Base-by-base conservation (phyloP, 345 rosid species). In the Salix brachista region DNA sequence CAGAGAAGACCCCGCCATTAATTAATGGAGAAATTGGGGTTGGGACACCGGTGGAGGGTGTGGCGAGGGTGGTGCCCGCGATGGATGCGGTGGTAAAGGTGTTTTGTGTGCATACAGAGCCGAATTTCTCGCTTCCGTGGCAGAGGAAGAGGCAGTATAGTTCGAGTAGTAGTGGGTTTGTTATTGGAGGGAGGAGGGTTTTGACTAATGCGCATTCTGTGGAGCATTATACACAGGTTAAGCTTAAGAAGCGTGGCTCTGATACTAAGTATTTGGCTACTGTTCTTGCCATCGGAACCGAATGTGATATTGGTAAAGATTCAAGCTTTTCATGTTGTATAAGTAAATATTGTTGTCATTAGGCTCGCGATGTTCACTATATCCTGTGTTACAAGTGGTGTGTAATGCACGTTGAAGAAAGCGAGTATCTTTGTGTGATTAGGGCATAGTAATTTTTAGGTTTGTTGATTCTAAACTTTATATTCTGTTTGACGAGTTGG, bases 11-110 rank as follows among this genome's bases (percentile, higher is more conserved):
- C 25, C 80, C 78, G 2, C 69, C 61, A 18, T 39, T 62, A 11
- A 28, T 14, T 5, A 73, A 73, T 56, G 82, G 82, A 17, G 82
- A 69, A 5, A 23, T 21, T 25, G 72, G 76, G 39, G 48, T 75
- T 48, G 10, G 67, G 42, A 71, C 82, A 17, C 79, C 64, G 5
- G 39, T 23, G 90, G 97, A 91, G 75, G 84, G 81, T 67, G 94
- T 88, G 8, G 90, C 82, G 69, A 87, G 89, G 82, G 96, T 86
- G 54, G 86, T 89, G n/a, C 96, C 94, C 16, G 90, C 91, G 4
- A 94, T 94, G 98, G 97, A 94, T 52, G 89, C 99, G 26, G 99
- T 93, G 14, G 97, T 95, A 71, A 95, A 95, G 80, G 96, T 95
- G 61, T 93, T 95, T 54, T 95, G 99, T 46, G 97, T 91, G 25